A percentile compares a stretch with the other conserved stretches of the same genome.
These are phyloP conservation scores for Dryas integrifolia DNA, from an alignment of 331 rosid genomes.

Conservation along the genomic window DNA sequence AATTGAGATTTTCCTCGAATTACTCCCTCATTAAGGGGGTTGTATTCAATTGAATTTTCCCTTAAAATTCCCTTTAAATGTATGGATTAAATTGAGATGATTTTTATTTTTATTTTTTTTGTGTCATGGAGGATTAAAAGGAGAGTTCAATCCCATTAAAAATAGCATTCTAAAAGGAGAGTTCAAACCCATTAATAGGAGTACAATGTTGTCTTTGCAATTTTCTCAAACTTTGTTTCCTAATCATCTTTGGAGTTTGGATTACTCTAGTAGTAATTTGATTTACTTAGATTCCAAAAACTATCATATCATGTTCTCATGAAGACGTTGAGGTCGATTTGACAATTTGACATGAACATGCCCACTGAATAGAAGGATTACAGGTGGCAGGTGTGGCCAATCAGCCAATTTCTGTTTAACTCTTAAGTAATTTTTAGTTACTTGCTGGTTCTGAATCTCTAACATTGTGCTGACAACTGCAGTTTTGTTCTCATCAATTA, in stretches of 20 bases:
- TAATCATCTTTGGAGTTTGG: not conserved
- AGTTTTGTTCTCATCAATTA: not conserved
- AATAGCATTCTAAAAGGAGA: not conserved
- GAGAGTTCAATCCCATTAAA: not conserved
- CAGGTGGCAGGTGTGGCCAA: no score
- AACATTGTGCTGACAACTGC: not conserved
- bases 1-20: no score
- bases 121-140: no score
- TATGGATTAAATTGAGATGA: no score
- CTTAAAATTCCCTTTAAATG: no score
- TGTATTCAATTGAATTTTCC: no score
- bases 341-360: not conserved
- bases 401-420: not conserved
- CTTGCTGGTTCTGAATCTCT: no score
- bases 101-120: no score
- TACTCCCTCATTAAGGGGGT: no score
- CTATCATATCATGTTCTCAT: not conserved
- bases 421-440: not conserved
- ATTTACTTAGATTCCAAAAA: not conserved
- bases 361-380: not conserved
- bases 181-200: no score
- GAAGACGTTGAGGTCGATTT: conserved; percentile 9
- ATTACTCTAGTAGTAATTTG: not conserved
- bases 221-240: no score
- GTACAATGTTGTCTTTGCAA: no score